Base-by-base conservation (phyloP, 192 early-diverging fungal genomes). In the Fimicolochytrium jonesii region DNA sequence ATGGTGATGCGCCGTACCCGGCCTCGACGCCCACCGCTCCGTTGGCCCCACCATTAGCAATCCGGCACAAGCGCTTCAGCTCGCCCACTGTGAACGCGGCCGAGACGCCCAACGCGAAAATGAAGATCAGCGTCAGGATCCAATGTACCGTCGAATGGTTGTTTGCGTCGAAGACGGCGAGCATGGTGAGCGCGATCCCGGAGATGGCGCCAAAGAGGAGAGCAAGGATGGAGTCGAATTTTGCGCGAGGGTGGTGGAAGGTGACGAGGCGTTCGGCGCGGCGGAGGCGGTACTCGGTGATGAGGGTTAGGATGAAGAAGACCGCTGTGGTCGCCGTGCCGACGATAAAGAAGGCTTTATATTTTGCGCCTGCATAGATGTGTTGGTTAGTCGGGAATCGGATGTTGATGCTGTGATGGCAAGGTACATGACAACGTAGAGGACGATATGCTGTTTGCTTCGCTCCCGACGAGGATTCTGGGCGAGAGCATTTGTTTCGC, bases 301-400 rank as follows among this genome's bases (percentile, higher is more conserved):
- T 23, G 39, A 67, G 57, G 22, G 56, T 31, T 3, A 39, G 22
- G 29, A 67, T 23, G 42, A 59, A 67, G 33, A 67, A 60, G 34
- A 20, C 34, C 36, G 56, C 48, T 4, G 66, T 59, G n/a, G 44
- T 20, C 35, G 18, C 22, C 15, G 66, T 31, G 36, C 66, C 66
- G 25, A 52, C 28, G 1, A 59, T 59, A 42, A 67, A 67, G 26
- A 67, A 36, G 7, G 47, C 25, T 57, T 59, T 59, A 49, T 67
- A 60, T 39, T 52, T 50, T 31, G 66, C 66, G 26, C 64, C 64
- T 66, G n/a, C n/a, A n/a, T n/a, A n/a, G n/a, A n/a, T n/a, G n/a
- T n/a, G n/a, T n/a, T n/a, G n/a, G n/a, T n/a, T n/a, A n/a, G n/a
- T n/a, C n/a, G n/a, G n/a, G n/a, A n/a, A n/a, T n/a, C n/a, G n/a